Evolutionary conservation across 2,329 filamentous ascomycete genomes (phyloP).

Genomic region (Onygena corvina): DNA sequence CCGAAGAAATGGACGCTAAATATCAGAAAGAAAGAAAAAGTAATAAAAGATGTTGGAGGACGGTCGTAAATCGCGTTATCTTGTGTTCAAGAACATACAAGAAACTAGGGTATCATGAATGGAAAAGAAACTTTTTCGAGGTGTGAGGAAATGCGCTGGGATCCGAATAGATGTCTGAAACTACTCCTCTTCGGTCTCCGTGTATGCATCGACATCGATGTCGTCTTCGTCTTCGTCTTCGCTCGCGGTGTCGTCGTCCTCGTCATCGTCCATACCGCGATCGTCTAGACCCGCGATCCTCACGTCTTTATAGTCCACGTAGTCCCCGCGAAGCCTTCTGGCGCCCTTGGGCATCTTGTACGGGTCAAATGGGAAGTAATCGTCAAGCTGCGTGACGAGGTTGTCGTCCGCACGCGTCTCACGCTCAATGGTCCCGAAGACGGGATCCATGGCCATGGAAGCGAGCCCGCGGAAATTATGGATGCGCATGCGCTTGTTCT

Average conservation of each 20-base stretch:
- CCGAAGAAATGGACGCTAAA: background rate
- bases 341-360: conserved; percentile 82
- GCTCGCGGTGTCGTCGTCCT: conserved; percentile 37
- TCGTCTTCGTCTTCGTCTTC: conserved; percentile 21
- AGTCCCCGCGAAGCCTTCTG: conserved; percentile 75
- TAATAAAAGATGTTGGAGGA: background rate
- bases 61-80: background rate
- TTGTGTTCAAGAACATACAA: background rate
- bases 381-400: conserved; percentile 71
- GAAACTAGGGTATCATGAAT: conserved; percentile 1
- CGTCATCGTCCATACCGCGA: conserved; percentile 42
- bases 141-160: background rate
- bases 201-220: conserved; percentile 25
- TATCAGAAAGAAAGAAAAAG: background rate
- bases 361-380: conserved; percentile 95
- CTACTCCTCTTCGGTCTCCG: conserved; percentile 25
- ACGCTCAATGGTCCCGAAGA: conserved; percentile 38
- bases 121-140: background rate
- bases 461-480: conserved; percentile 48
- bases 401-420: conserved; percentile 54
- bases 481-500: conserved; percentile 79
- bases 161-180: background rate
- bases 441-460: conserved; percentile 25
- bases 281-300: conserved; percentile 54
- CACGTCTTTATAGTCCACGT: conserved; percentile 60